A percentile compares a stretch with the other conserved stretches of the same genome.
Conservation (phyloP, 306 rosid genomes). For the Trichosanthes truncata region DNA sequence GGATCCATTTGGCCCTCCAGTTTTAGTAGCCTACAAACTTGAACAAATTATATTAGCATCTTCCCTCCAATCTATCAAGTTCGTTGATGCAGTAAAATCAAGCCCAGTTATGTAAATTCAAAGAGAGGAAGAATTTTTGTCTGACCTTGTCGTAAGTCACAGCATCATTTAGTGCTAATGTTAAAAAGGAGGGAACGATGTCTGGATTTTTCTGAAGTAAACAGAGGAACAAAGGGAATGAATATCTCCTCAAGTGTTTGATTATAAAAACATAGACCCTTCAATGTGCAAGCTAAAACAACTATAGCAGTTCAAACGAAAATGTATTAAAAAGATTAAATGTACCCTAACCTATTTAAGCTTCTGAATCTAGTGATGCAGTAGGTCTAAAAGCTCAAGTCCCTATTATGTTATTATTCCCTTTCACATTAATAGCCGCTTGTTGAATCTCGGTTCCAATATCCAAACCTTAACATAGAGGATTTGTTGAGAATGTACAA, state of each 20-base stretch:
- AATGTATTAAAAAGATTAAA: not conserved
- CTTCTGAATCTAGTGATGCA: not conserved
- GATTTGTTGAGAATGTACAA: not conserved
- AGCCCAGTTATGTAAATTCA: not conserved
- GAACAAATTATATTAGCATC: slow-evolving; percentile 25
- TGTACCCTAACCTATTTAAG: not conserved
- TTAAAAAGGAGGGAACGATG: slow-evolving; percentile 48
- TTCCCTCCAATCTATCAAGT: slow-evolving; percentile 3
- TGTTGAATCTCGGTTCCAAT: not conserved
- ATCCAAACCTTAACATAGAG: not conserved
- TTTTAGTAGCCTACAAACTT: slow-evolving; percentile 80
- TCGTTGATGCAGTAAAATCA: slow-evolving; percentile 1
- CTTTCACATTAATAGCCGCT: not conserved
- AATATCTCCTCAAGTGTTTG: not conserved
- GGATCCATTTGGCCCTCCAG: slow-evolving; percentile 95
- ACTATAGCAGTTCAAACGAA: not conserved
- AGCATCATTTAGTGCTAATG: slow-evolving; percentile 76
- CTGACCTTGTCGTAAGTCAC: slow-evolving; percentile 88
- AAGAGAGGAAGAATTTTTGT: not conserved
- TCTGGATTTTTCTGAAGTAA: slow-evolving; percentile 65
- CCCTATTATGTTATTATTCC: not conserved
- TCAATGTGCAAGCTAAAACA: not conserved
- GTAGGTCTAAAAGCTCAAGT: not conserved
- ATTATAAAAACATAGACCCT: not conserved
- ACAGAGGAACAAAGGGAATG: slow-evolving; percentile 9